These are phyloP conservation scores for Corymbia calophylla DNA, from an alignment of 441 rosid species.

Conservation along the genomic window DNA sequence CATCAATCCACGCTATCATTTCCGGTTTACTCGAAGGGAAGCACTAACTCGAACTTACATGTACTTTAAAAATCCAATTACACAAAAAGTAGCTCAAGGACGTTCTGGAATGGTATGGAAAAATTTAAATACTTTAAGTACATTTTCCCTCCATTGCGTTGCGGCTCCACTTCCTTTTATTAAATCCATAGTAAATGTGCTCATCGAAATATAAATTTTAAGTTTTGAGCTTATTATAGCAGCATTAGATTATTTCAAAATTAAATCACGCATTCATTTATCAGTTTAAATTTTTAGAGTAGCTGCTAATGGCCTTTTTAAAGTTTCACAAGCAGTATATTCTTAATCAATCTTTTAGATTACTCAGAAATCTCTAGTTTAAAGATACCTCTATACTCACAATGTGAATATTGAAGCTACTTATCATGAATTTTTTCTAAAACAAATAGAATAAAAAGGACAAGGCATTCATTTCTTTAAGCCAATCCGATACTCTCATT, in stretches of 20 bases:
- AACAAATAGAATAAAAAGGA: neutral
- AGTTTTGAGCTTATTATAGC: neutral
- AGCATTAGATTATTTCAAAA: neutral
- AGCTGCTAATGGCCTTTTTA: rapidly evolving
- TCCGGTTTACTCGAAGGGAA: neutral
- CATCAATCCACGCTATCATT: neutral
- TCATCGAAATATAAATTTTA: neutral
- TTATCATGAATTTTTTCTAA: too few relatives aligned
- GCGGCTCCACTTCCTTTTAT: neutral
- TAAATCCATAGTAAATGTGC: neutral
- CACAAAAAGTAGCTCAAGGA: neutral
- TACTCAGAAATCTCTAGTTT: neutral
- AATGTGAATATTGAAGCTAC: neutral
- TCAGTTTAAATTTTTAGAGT: neutral
- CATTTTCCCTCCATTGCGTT: neutral
- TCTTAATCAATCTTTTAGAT: neutral
- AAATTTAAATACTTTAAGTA: neutral
- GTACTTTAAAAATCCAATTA: neutral
- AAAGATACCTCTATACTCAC: neutral
- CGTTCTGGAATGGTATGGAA: neutral
- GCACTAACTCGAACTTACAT: neutral
- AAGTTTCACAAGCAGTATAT: neutral
- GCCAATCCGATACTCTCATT: neutral
- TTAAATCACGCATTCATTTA: neutral
- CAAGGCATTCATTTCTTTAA: neutral